These are phyloP conservation scores for Pseudomonodictys pantanalensis DNA, from an alignment of 495 filamentous ascomycete species.

Conservation along the genomic window DNA sequence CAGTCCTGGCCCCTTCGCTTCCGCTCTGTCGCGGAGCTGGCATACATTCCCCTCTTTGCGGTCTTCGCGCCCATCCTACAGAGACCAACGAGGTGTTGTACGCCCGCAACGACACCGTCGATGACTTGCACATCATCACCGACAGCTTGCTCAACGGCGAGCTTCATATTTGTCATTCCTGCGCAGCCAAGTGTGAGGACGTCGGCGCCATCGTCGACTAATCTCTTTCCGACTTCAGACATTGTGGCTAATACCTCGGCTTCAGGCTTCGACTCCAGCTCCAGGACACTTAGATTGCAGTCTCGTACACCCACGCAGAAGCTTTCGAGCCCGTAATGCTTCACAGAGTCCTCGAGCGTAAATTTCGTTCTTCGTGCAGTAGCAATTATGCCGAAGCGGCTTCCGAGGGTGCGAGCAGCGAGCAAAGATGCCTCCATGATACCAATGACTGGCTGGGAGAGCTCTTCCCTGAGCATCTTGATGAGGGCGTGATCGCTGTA, in stretches of 20 bases:
- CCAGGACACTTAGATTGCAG: conserved; percentile 45
- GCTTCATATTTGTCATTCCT: conserved; percentile 50
- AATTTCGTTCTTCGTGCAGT: conserved; percentile 43
- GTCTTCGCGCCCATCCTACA: conserved; percentile 30
- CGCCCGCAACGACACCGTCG: conserved; percentile 33
- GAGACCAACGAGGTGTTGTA: conserved; percentile 32
- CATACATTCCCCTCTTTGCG: conserved; percentile 32
- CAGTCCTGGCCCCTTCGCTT: conserved; percentile 28
- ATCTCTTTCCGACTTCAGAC: conserved; percentile 39
- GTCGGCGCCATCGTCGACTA: conserved; percentile 48
- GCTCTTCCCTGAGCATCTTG: conserved; percentile 49
- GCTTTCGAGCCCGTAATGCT: conserved; percentile 42
- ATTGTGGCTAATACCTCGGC: conserved; percentile 44
- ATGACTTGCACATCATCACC: conserved; percentile 38
- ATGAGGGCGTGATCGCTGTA: conserved; percentile 52
- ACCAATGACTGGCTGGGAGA: conserved; percentile 46
- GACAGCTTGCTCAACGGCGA: conserved; percentile 44
- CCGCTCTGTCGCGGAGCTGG: conserved; percentile 24
- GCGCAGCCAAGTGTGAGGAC: conserved; percentile 49
- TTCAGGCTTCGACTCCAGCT: conserved; percentile 42
- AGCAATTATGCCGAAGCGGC: conserved; percentile 33
- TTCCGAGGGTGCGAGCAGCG: conserved; percentile 8
- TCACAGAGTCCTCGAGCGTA: conserved; percentile 44
- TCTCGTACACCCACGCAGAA: conserved; percentile 46
- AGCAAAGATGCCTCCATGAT: conserved; percentile 46